Conservation (phyloP, 805 yeast species). For the Saccharomycopsis sp. region DNA sequence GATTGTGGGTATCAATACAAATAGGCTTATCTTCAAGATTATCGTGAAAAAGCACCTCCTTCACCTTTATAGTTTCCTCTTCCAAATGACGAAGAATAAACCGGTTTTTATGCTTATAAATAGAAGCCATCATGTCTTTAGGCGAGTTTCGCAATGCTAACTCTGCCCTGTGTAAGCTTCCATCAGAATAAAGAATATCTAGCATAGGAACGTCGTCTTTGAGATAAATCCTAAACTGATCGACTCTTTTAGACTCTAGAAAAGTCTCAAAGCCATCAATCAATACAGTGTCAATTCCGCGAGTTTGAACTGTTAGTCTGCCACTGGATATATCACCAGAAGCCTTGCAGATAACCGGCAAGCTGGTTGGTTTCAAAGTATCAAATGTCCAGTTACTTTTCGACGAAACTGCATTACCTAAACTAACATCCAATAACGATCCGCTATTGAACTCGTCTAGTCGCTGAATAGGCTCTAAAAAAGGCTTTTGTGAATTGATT, state of each 20-base stretch:
- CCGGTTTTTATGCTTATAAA: background rate
- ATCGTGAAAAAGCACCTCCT: background rate
- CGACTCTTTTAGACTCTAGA: background rate
- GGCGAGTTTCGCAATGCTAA: background rate
- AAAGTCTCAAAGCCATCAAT: background rate
- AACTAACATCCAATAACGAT: conserved; percentile 7
- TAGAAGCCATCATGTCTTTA: background rate
- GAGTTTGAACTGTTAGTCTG: background rate
- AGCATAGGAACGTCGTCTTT: background rate
- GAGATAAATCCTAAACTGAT: background rate
- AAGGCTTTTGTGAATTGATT: background rate
- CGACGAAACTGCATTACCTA: background rate
- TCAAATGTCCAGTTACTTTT: background rate
- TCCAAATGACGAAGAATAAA: background rate
- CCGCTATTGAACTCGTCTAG: conserved; percentile 8
- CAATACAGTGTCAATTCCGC: conserved; percentile 3
- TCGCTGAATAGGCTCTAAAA: conserved; percentile 3
- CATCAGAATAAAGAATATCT: background rate
- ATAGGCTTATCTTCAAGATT: background rate
- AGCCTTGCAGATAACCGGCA: background rate
- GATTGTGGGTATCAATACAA: no score
- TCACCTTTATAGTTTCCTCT: background rate
- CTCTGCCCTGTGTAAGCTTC: background rate
- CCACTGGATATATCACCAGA: conserved; percentile 3
- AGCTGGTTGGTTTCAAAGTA: background rate